phyloP scores from a whole-genome alignment of 495 filamentous ascomycete species.

The Xanthoparmelia taractica region DNA sequence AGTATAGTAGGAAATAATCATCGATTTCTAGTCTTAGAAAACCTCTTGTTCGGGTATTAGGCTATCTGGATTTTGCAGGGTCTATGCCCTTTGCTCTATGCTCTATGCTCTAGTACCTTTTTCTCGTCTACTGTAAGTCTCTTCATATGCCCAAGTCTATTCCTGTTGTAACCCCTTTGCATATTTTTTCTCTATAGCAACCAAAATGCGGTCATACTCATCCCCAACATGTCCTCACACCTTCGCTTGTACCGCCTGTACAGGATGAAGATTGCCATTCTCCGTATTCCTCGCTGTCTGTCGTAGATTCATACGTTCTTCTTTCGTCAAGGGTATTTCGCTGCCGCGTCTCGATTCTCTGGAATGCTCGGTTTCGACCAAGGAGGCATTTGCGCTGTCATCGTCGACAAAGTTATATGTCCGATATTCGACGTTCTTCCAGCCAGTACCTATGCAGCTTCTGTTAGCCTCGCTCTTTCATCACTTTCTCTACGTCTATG shows the following conservation, averaged over 20 bases:
- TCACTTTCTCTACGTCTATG: neutral
- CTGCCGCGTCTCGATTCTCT: constrained; percentile 48
- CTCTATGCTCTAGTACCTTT: constrained; percentile 7
- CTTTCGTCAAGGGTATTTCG: constrained; percentile 38
- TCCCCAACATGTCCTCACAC: constrained; percentile 12
- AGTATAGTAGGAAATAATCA: neutral
- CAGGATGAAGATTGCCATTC: constrained; percentile 23
- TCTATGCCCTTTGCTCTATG: neutral
- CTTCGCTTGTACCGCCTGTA: constrained; percentile 20
- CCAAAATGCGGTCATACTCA: constrained; percentile 7
- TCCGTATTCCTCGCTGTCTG: constrained; percentile 23
- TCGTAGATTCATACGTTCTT: constrained; percentile 37
- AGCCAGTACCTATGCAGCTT: constrained; percentile 58
- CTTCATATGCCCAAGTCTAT: constrained; percentile 9
- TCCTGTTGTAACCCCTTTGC: neutral
- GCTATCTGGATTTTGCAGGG: neutral
- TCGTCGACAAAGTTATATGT: constrained; percentile 60
- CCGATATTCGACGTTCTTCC: constrained; percentile 77
- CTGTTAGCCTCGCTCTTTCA: constrained; percentile 12
- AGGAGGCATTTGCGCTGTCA: constrained; percentile 47
- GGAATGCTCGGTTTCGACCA: constrained; percentile 57
- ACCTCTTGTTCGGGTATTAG: neutral
- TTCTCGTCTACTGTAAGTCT: neutral
- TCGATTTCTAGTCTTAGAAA: neutral
- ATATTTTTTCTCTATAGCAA: constrained; percentile 1